Base-by-base conservation (phyloP, 495 filamentous ascomycete genomes). In the Penicillium samsonianum region DNA sequence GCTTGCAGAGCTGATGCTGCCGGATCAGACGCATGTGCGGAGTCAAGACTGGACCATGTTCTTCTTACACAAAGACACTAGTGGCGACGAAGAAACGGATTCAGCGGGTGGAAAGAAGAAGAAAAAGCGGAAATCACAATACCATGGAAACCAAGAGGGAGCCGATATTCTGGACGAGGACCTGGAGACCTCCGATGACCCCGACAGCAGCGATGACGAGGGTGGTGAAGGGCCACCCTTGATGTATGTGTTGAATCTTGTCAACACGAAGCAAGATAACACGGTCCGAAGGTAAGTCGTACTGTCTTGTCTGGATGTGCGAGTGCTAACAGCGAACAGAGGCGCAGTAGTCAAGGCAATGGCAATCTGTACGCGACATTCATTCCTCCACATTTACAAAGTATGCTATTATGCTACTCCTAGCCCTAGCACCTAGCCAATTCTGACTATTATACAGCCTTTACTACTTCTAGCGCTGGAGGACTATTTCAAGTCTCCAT, bases 41-140 rank as follows among this genome's bases (percentile, higher is more conserved):
- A 93, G 88, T 65, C 92, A 97, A 71, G 94, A 99, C 71, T 99
- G 94, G 94, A 99, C 94, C 31, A 96, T 98, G 14, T 99, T 99
- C 76, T 99, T 99, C 64, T 67, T 99, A 47, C 94, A 98, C 67
- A 98, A 98, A 69, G 95, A 98, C 69, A 89, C 85, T 5, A 91
- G 82, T 59, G 81, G 86, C 45, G 88, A 90, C 48, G 90, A 89
- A 10, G 90, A 91, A 35, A 90, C 90, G n/a, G 73, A 73, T 25
- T 76, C 78, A 56, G 67, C 79, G 76, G 70, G 65, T 58, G 74
- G 67, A 80, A 81, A 73, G 78, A 82, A 70, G 79, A 84, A 70
- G 78, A 83, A 68, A 76, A 81, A 70, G 77, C 61, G 69, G n/a
- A 69, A 73, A 51, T 65, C 65, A 53, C 59, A 63, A 52, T 59